A percentile compares a stretch with the other conserved stretches of the same genome.
Conservation (phyloP, 768 basidiomycete species). For the Steccherinum ochraceum region DNA sequence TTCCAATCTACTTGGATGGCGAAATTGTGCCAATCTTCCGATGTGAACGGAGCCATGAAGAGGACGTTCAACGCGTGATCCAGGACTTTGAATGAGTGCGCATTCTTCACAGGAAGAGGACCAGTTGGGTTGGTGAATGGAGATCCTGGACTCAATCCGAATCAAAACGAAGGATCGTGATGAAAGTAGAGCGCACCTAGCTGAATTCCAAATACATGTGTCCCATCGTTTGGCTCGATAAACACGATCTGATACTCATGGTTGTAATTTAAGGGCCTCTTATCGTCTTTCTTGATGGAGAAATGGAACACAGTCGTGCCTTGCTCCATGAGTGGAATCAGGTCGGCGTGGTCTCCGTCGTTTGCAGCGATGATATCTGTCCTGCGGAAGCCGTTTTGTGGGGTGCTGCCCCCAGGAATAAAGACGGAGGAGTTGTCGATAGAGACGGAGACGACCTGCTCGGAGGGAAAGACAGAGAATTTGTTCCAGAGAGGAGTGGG, state of each 20-base stretch:
- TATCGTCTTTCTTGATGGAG: slow-evolving; percentile 35
- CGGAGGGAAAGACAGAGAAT: slow-evolving; percentile 24
- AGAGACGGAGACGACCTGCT: slow-evolving; percentile 45
- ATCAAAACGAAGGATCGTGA: no score
- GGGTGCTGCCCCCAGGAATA: slow-evolving; percentile 38
- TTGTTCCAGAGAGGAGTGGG: slow-evolving; percentile 49
- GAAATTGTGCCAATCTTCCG: slow-evolving; percentile 52
- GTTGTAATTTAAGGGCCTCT: slow-evolving; percentile 40
- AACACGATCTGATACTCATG: slow-evolving; percentile 63
- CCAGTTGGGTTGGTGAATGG: slow-evolving; percentile 51
- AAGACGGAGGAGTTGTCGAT: slow-evolving; percentile 58
- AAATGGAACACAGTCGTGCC: slow-evolving; percentile 45
- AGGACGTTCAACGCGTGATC: slow-evolving; percentile 47
- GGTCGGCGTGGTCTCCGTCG: slow-evolving; percentile 29
- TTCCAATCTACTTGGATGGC: slow-evolving; percentile 54
- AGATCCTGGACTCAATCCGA: no score
- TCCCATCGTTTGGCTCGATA: slow-evolving; percentile 55
- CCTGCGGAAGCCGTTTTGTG: slow-evolving; percentile 52
- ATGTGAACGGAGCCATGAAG: slow-evolving; percentile 41
- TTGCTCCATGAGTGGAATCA: slow-evolving; percentile 34
- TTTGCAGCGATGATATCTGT: slow-evolving; percentile 53
- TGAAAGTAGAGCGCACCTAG: slow-evolving; percentile 33
- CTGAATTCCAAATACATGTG: slow-evolving; percentile 55
- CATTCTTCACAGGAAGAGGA: slow-evolving; percentile 32
- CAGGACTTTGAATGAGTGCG: slow-evolving; percentile 47